Evolutionary conservation across 2,329 filamentous ascomycete species (phyloP), one percentile per base, ranked within the genome.

Genomic region (Microcera coccophila): DNA sequence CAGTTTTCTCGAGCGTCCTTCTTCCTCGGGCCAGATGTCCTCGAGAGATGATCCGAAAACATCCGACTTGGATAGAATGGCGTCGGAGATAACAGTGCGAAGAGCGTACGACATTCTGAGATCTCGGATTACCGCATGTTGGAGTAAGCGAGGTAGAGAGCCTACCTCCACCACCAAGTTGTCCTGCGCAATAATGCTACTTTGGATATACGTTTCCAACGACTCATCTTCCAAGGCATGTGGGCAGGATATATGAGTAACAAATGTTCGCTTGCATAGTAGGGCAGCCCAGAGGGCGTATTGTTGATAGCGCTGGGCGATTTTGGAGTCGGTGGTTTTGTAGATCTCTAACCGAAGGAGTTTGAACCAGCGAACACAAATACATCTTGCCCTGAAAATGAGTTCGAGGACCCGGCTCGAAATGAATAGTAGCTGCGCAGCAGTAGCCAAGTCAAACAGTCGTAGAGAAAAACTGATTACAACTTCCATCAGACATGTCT

Each of bases 261-360:
- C 45, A 36, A 66, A 70, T 1, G 67, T 71, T 14, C 61, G 59
- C 7, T 68, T 67, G 38, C 79, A 84, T 0, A 85, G 62, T 1
- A 85, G 47, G 0, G 81, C 73, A 0, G 79, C 73, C 61, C 72
- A 73, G 1, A 84, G 67, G 0, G 69, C 69, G 47, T 76, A 80
- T 0, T 16, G 38, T 0, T 57, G 44, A 16, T 42, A 31, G 17
- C 51, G 67, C 15, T 64, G 60, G 0, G 71, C 62, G 0, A 58
- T 60, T 2, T 69, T 61, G 0, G 61, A 55, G 15, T 76, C 68
- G 0, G 37, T 59, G 0, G 68, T 61, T 1, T 53, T 59, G 14
- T 64, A 61, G 0, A 74, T 65, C 36, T 81, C 75, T 0, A 54
- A 44, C 1, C 73, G 68, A 1, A 84, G 62, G 2, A 58, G 48